Evolutionary conservation across 1,284 basidiomycete genomes (phyloP).

Genomic region (Wolfiporia cocos): DNA sequence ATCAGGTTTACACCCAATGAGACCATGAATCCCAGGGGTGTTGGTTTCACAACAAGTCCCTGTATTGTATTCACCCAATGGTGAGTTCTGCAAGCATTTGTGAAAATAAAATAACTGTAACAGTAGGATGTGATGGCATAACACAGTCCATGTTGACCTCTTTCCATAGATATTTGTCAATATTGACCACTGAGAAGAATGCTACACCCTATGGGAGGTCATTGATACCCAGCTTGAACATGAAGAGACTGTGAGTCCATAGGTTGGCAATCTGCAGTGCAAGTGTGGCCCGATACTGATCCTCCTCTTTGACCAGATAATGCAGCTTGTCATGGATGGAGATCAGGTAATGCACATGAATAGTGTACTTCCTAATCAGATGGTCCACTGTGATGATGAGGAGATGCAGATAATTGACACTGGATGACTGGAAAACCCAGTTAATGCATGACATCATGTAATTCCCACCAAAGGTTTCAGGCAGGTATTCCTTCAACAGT

Average conservation of each 20-base stretch:
- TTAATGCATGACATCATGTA: conserved; percentile 98
- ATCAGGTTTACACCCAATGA: too few relatives aligned
- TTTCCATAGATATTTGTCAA: conserved; percentile 90
- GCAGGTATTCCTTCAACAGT: conserved; percentile 84
- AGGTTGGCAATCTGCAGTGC: conserved; percentile 95
- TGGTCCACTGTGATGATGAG: conserved; percentile 95
- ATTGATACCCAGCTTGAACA: conserved; percentile 91
- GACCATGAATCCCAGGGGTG: too few relatives aligned
- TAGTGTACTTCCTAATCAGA: conserved; percentile 76
- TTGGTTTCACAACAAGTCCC: too few relatives aligned
- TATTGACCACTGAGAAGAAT: conserved; percentile 96
- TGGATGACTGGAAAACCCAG: conserved; percentile 99
- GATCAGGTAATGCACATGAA: conserved; percentile 90
- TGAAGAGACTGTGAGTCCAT: conserved; percentile 93
- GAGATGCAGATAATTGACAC: conserved; percentile 97
- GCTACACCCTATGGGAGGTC: conserved; percentile 92
- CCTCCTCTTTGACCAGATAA: conserved; percentile 87
- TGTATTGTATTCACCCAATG: too few relatives aligned
- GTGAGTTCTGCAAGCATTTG: too few relatives aligned
- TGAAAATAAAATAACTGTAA: too few relatives aligned
- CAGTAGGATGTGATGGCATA: conserved; percentile 85
- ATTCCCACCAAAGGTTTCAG: conserved; percentile 74
- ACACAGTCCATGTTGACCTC: conserved; percentile 96
- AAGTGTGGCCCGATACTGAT: conserved; percentile 85
- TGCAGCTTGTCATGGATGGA: conserved; percentile 98